phyloP scores from a whole-genome alignment of 768 basidiomycete species.

The Zangia roseola region DNA sequence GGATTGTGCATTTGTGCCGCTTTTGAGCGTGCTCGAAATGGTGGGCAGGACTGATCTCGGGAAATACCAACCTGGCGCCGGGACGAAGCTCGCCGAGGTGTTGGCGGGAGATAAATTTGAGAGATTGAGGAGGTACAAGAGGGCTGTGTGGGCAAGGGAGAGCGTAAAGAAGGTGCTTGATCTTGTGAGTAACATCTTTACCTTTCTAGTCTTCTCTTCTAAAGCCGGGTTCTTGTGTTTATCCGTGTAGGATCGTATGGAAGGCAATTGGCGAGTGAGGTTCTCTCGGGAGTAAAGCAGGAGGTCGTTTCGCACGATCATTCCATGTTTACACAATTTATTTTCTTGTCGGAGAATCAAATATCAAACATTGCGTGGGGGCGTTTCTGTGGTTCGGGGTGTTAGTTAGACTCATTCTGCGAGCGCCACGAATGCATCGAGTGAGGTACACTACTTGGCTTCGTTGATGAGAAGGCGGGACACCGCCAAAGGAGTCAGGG shows the following conservation, averaged over 20 bases:
- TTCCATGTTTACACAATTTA: no score
- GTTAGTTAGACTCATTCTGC: no score
- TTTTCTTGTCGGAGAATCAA: no score
- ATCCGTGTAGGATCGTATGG: slow-evolving; percentile 4
- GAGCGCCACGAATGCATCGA: no score
- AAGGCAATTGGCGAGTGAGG: not conserved
- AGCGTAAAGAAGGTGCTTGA: slow-evolving; percentile 7
- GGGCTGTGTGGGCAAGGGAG: slow-evolving; percentile 42
- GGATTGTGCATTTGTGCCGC: slow-evolving; percentile 57
- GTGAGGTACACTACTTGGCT: no score
- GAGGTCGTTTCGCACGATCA: no score
- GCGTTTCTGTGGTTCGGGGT: no score
- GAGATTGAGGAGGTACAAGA: slow-evolving; percentile 47
- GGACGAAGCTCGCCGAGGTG: slow-evolving; percentile 40
- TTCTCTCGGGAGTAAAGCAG: not conserved
- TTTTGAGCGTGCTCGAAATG: slow-evolving; percentile 47
- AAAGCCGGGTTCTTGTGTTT: not conserved
- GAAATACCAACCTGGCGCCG: slow-evolving; percentile 45
- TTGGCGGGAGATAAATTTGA: slow-evolving; percentile 45
- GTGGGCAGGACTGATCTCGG: slow-evolving; percentile 49
- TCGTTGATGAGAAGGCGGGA: no score
- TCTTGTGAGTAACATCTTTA: slow-evolving; percentile 1
- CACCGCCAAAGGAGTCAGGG: no score
- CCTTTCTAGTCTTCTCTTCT: not conserved
- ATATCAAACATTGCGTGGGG: no score